Conservation (phyloP, 2,329 filamentous ascomycete genomes). For the Sclerotinia trifoliorum region DNA sequence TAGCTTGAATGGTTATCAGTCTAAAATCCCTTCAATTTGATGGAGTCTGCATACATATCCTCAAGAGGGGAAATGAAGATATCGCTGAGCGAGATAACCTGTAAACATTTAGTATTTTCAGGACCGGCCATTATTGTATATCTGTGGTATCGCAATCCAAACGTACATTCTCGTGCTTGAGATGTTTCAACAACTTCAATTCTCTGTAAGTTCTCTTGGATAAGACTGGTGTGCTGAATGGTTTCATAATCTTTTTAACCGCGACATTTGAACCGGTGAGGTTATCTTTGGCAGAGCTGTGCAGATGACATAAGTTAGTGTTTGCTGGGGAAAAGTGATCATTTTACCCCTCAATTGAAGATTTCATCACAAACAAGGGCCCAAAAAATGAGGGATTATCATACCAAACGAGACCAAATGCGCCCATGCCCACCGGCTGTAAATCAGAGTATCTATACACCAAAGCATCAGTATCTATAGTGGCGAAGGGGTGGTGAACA, state of each 20-base stretch:
- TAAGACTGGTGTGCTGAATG: slow-evolving; percentile 97
- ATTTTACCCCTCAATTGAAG: slow-evolving; percentile 17
- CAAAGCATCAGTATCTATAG: slow-evolving; percentile 27
- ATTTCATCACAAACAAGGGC: neutral
- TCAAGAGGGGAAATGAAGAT: slow-evolving; percentile 99
- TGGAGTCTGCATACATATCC: slow-evolving; percentile 69
- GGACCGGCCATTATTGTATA: slow-evolving; percentile 10
- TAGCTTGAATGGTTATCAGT: slow-evolving; percentile 59
- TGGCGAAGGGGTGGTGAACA: slow-evolving; percentile 26
- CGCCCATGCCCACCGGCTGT: slow-evolving; percentile 98
- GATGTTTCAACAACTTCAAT: slow-evolving; percentile 93
- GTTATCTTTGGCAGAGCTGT: slow-evolving; percentile 93
- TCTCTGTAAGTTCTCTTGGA: slow-evolving; percentile 98
- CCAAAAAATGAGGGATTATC: slow-evolving; percentile 35
- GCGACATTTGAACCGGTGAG: slow-evolving; percentile 95
- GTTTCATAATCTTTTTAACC: slow-evolving; percentile 99
- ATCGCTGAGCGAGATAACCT: slow-evolving; percentile 97
- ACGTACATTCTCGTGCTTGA: slow-evolving; percentile 89
- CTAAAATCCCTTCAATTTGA: slow-evolving; percentile 30
- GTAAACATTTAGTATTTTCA: slow-evolving; percentile 33
- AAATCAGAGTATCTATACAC: slow-evolving; percentile 86
- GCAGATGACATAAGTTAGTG: slow-evolving; percentile 27
- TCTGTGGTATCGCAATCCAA: neutral
- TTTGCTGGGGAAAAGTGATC: neutral
- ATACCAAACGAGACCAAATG: slow-evolving; percentile 97